Evolutionary conservation across 768 basidiomycete genomes (phyloP), one percentile per base, ranked within the genome.

Genomic region (Mycena albidolilacea): DNA sequence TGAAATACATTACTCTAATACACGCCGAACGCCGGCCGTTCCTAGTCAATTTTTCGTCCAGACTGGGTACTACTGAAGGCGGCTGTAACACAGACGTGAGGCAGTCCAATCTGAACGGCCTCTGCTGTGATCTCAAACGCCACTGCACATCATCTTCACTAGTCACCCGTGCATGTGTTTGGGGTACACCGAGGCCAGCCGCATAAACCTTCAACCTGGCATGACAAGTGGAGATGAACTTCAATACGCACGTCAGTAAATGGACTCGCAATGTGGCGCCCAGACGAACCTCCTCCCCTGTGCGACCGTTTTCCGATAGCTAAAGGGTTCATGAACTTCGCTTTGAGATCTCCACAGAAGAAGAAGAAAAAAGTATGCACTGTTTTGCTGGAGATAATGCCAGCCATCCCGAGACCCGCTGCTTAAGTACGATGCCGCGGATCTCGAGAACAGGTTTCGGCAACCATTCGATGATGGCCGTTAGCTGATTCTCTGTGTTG

Each of bases 61-160:
- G 2, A 50, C n/a, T 50, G 48, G 48, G 19, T 17, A 50, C n/a
- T n/a, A n/a, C n/a, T n/a, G n/a, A 50, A 50, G 5, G 10, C 48
- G n/a, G 19, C 48, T 7, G 48, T 19, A 50, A 90, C 77, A 52
- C 83, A 84, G 5, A 80, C 78, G 46, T 90, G 87, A 4, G 89
- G 78, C 35, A 90, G 82, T 14, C 85, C 84, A 6, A 83, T 78
- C 60, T 85, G 83, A 39, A 90, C 79, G 0, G 88, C 88, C 35
- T 84, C 80, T 7, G 85, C 79, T 0, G 85, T 85, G 52, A 90
- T 71, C 69, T 59, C 57, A 17, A 59, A 35, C 7, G 23, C 14
- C 19, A 59, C 57, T 37, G 35, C 57, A 37, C 57, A 37, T 38
- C 57, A 19, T 59, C 57, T 59, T 59, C 57, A 14, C 57, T 37